These are phyloP conservation scores for Cryomyces minteri DNA, from an alignment of 495 filamentous ascomycete species.

Conservation along the genomic window DNA sequence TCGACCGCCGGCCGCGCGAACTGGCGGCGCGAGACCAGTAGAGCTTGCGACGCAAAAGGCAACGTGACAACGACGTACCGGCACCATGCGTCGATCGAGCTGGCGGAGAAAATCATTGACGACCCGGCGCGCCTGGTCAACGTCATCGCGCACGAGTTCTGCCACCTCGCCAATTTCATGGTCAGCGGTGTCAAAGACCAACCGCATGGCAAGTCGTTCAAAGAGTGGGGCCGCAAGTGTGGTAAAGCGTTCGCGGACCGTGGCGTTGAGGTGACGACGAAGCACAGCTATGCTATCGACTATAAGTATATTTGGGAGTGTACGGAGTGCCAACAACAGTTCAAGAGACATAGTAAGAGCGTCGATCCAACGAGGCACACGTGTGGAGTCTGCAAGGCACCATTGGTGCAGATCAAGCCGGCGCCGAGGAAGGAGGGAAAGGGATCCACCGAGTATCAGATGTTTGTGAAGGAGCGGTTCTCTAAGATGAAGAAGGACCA, in stretches of 20 bases:
- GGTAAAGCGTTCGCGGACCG: slow-evolving; percentile 26
- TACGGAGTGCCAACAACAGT: slow-evolving; percentile 41
- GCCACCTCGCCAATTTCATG: slow-evolving; percentile 81
- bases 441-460: slow-evolving; percentile 34
- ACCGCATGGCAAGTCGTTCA: slow-evolving; percentile 73
- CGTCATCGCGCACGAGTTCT: slow-evolving; percentile 86
- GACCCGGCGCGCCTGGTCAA: slow-evolving; percentile 57
- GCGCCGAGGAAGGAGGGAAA: slow-evolving; percentile 33
- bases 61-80: slow-evolving; percentile 13
- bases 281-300: slow-evolving; percentile 71
- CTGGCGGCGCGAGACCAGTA: slow-evolving; percentile 48
- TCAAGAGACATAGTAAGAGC: slow-evolving; percentile 67
- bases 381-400: slow-evolving; percentile 53
- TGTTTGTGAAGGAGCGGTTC: slow-evolving; percentile 50
- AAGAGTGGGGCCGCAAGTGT: slow-evolving; percentile 43
- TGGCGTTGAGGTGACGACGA: slow-evolving; percentile 61
- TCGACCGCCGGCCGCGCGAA: slow-evolving; percentile 77
- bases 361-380: slow-evolving; percentile 44
- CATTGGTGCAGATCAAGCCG: slow-evolving; percentile 63
- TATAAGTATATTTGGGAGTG: slow-evolving; percentile 86
- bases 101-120: slow-evolving; percentile 72
- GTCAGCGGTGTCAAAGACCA: slow-evolving; percentile 44
- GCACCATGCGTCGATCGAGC: slow-evolving; percentile 67
- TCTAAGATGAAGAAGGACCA: slow-evolving; percentile 31
- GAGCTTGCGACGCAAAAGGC: slow-evolving; percentile 11